Evolutionary conservation across 139 green algal species (phyloP).

Genomic region (Tetraselmis striata): DNA sequence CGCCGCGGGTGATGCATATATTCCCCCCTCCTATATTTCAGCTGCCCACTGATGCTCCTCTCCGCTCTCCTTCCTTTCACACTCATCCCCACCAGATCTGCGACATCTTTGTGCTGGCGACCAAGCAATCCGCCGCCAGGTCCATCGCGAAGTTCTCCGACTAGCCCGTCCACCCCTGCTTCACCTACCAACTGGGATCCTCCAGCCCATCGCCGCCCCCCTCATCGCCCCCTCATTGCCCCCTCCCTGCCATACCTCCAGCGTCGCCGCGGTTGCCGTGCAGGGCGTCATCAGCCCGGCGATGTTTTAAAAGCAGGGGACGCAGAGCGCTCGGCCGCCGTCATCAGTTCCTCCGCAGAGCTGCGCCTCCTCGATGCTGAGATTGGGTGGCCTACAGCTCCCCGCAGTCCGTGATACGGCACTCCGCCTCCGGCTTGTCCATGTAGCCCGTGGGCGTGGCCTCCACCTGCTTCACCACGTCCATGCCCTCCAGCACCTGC

Average conservation of each 20-base stretch:
- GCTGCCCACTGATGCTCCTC: no score
- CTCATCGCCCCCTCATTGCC: neutral
- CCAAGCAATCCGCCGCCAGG: neutral
- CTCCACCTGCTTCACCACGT: constrained; percentile 46
- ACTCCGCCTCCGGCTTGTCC: constrained; percentile 24
- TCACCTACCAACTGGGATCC: neutral
- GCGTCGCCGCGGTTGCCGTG: no score
- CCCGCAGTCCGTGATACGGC: constrained; percentile 47
- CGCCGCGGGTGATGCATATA: no score
- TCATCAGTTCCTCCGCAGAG: no score
- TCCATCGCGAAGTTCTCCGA: neutral
- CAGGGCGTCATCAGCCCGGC: no score
- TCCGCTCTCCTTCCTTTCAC: no score
- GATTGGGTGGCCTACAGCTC: no score
- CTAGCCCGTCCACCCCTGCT: neutral
- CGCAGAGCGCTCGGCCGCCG: no score
- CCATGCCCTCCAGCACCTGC: constrained; percentile 29
- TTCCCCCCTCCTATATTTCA: no score
- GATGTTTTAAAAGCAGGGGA: no score
- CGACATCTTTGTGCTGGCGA: constrained; percentile 1
- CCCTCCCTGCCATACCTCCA: neutral
- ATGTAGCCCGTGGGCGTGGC: constrained; percentile 23
- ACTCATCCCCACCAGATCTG: no score
- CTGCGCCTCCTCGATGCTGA: no score
- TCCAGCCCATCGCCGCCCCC: neutral